A percentile compares a stretch with the other conserved stretches of the same genome.
Conservation (phyloP, 2,329 filamentous ascomycete species). For the Grosmannia penicillata region DNA sequence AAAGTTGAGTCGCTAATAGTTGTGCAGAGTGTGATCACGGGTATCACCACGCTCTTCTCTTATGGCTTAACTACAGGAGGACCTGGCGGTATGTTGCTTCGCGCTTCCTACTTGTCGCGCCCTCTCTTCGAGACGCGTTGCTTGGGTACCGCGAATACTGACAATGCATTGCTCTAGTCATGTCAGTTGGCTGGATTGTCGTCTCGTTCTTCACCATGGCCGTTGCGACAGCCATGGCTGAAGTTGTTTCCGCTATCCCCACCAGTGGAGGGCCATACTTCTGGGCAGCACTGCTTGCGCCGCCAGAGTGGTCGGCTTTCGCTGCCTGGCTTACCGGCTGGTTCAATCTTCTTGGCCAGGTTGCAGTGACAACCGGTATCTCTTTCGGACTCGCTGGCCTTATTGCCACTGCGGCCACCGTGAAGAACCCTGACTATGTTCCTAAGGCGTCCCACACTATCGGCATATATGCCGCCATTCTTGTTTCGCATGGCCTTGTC, state of each 20-base stretch:
- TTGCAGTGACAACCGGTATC: constrained; percentile 26
- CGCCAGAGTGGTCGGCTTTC: constrained; percentile 23
- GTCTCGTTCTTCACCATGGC: constrained; percentile 39
- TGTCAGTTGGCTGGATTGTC: constrained; percentile 40
- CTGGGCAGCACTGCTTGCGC: constrained; percentile 43
- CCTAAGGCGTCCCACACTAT: constrained; percentile 33
- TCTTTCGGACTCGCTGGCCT: constrained; percentile 24
- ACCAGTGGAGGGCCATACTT: constrained; percentile 45
- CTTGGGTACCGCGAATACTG: background rate
- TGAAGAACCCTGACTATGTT: constrained; percentile 20
- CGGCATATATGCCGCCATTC: constrained; percentile 43
- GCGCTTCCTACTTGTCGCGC: background rate
- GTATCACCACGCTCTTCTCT: constrained; percentile 41
- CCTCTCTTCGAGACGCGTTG: background rate
- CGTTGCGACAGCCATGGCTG: constrained; percentile 40
- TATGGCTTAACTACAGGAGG: constrained; percentile 41
- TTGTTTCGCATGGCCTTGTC: constrained; percentile 36
- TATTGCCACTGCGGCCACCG: constrained; percentile 20
- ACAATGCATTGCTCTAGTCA: constrained; percentile 19
- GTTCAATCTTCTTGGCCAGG: constrained; percentile 26
- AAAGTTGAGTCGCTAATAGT: background rate
- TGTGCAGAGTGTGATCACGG: constrained; percentile 39
- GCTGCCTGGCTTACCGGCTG: constrained; percentile 25
- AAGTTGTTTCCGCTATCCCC: constrained; percentile 44
- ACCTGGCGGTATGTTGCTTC: constrained; percentile 19